Percentiles rank a stretch among this genome's conserved stretches.
Conservation (phyloP, 108 stramenopile species). For the Craspedostauros australis region DNA sequence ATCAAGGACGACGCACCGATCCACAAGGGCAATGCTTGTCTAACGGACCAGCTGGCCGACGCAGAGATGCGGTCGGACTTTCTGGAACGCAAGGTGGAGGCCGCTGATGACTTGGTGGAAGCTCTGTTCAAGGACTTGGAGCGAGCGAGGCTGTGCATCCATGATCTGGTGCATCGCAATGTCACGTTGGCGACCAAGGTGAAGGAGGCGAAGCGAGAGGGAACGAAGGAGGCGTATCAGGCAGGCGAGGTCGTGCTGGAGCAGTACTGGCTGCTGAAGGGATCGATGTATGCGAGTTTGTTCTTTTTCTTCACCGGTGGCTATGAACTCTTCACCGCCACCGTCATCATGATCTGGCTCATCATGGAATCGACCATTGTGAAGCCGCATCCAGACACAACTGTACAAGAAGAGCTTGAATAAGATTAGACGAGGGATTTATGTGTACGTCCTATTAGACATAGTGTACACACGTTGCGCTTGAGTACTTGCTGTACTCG, state of each 20-base stretch:
- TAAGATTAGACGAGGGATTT: no score
- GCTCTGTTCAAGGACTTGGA: conserved; percentile 24
- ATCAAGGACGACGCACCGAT: conserved; percentile 2
- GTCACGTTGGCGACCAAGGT: conserved; percentile 11
- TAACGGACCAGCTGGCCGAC: conserved; percentile 17
- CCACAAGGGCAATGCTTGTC: conserved; percentile 10
- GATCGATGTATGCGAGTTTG: conserved; percentile 21
- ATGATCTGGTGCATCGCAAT: conserved; percentile 28
- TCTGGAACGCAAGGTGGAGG: conserved; percentile 23
- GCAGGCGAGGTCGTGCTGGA: conserved; percentile 21
- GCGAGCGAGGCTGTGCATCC: conserved; percentile 24
- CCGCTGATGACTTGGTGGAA: conserved; percentile 31
- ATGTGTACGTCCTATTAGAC: no score
- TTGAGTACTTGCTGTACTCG: no score
- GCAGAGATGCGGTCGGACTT: conserved; percentile 17
- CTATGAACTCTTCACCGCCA: conserved; percentile 30
- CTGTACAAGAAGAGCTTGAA: no score
- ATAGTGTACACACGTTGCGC: no score
- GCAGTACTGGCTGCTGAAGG: conserved; percentile 36
- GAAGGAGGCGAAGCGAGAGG: conserved; percentile 14
- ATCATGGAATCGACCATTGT: conserved; percentile 12
- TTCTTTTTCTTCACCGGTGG: conserved; percentile 32
- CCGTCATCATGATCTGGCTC: conserved; percentile 32
- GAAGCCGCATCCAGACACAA: no score
- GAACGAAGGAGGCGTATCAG: conserved; percentile 26